Conservation (phyloP, 2,329 filamentous ascomycete genomes). For the Ophiosphaerella herpotricha region DNA sequence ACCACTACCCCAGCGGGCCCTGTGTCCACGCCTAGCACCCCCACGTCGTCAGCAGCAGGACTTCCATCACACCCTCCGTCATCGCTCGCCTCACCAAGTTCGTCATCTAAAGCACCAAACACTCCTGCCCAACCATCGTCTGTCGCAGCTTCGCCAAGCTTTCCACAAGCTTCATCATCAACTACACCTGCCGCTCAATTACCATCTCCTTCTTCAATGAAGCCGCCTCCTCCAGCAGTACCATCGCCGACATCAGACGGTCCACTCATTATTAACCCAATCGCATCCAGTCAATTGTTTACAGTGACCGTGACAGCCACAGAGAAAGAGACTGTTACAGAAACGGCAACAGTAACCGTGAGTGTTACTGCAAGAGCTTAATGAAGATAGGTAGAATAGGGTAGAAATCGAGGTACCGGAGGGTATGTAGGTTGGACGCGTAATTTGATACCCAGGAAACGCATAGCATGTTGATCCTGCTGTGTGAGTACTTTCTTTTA, state of each 20-base stretch:
- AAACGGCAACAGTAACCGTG: constrained; percentile 31
- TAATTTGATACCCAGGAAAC: constrained; percentile 14
- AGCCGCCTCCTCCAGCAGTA: not conserved
- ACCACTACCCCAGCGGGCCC: constrained; percentile 4
- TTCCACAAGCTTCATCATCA: not conserved
- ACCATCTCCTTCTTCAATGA: not conserved
- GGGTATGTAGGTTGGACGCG: not conserved
- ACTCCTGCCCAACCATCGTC: not conserved
- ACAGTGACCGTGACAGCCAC: constrained; percentile 40
- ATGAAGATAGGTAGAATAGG: not conserved
- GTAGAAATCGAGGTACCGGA: not conserved
- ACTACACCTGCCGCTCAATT: constrained; percentile 1
- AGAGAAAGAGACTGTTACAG: constrained; percentile 36
- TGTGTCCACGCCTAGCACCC: constrained; percentile 2
- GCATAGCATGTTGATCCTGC: not conserved
- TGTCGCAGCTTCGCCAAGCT: not conserved
- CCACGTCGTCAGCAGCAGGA: not conserved
- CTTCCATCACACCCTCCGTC: not conserved
- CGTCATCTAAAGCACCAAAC: not conserved
- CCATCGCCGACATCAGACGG: constrained; percentile 25
- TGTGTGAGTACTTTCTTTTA: not conserved
- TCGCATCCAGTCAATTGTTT: constrained; percentile 38
- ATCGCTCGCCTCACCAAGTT: not conserved
- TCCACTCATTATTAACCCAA: constrained; percentile 39
- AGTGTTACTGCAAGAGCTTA: constrained; percentile 10